These are phyloP conservation scores for Tolypocladium endophyticum DNA, from an alignment of 2,329 filamentous ascomycete genomes.

Conservation along the genomic window DNA sequence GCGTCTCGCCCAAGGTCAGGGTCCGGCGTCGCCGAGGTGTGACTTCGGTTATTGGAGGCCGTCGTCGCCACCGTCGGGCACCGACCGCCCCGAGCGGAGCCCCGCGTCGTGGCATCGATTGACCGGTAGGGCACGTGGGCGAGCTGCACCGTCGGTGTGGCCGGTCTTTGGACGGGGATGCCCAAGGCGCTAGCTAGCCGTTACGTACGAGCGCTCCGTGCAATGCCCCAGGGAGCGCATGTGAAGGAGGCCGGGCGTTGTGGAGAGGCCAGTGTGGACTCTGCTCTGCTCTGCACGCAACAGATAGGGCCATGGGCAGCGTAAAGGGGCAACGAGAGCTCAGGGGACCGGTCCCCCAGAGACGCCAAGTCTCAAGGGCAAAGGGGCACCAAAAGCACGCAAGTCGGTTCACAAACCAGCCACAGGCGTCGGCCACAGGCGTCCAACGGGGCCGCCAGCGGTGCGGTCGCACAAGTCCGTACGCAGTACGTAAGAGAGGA, in stretches of 20 bases:
- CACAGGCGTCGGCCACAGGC: too few relatives aligned
- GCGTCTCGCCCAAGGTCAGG: background rate
- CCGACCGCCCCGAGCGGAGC: constrained; percentile 5
- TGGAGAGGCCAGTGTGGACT: background rate
- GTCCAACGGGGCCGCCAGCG: background rate
- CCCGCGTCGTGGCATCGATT: background rate
- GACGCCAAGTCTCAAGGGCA: background rate
- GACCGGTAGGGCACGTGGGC: background rate
- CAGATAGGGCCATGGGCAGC: background rate
- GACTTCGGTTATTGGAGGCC: background rate
- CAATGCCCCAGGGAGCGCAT: background rate
- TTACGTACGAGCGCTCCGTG: background rate
- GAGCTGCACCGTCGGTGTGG: background rate
- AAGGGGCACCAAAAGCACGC: background rate
- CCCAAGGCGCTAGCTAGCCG: background rate
- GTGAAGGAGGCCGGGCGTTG: background rate
- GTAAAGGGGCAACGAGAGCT: background rate
- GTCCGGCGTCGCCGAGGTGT: background rate
- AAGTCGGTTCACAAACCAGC: background rate
- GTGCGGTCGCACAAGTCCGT: background rate
- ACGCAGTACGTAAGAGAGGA: background rate
- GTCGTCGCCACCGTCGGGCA: background rate
- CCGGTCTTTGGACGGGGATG: background rate
- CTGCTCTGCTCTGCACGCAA: background rate
- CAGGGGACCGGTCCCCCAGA: background rate